These are phyloP conservation scores for Xylaria polymorpha DNA, from an alignment of 2,329 filamentous ascomycete genomes.

Conservation along the genomic window DNA sequence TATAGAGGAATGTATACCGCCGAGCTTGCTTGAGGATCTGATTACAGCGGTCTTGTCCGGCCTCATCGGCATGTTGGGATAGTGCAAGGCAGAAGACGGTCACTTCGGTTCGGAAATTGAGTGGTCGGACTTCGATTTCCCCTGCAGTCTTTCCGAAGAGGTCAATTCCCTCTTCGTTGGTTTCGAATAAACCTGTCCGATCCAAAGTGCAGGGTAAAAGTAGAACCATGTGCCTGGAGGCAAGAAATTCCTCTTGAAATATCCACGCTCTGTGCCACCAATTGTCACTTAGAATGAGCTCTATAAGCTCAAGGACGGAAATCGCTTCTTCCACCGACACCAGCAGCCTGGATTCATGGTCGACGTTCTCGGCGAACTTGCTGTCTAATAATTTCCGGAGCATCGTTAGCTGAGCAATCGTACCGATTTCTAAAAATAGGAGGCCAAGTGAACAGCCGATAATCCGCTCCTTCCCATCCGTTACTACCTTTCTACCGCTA, in stretches of 20 bases:
- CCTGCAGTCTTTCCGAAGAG: slow-evolving; percentile 20
- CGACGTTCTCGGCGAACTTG: neutral
- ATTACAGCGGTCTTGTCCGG: slow-evolving; percentile 9
- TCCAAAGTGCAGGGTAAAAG: slow-evolving; percentile 20
- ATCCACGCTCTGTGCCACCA: slow-evolving; percentile 27
- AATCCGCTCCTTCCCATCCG: slow-evolving; percentile 17
- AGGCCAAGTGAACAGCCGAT: slow-evolving; percentile 23
- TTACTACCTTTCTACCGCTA: slow-evolving; percentile 20
- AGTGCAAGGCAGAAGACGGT: slow-evolving; percentile 25
- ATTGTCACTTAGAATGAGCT: slow-evolving; percentile 20
- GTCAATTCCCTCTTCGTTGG: slow-evolving; percentile 20
- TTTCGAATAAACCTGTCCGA: slow-evolving; percentile 18
- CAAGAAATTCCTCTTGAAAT: slow-evolving; percentile 24
- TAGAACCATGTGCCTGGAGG: slow-evolving; percentile 19
- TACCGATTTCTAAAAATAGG: slow-evolving; percentile 17
- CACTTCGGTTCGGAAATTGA: slow-evolving; percentile 26
- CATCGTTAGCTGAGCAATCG: slow-evolving; percentile 1
- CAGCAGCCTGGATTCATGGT: slow-evolving; percentile 9
- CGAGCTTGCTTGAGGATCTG: slow-evolving; percentile 18
- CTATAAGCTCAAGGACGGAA: slow-evolving; percentile 18
- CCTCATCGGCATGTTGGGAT: slow-evolving; percentile 4
- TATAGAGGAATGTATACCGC: slow-evolving; percentile 18
- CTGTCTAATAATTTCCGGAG: neutral
- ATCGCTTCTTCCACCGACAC: slow-evolving; percentile 19
- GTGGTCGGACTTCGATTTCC: slow-evolving; percentile 27